Evolutionary conservation across 1,139 yeast species (phyloP).

Genomic region (Hyphopichia khmerensis): DNA sequence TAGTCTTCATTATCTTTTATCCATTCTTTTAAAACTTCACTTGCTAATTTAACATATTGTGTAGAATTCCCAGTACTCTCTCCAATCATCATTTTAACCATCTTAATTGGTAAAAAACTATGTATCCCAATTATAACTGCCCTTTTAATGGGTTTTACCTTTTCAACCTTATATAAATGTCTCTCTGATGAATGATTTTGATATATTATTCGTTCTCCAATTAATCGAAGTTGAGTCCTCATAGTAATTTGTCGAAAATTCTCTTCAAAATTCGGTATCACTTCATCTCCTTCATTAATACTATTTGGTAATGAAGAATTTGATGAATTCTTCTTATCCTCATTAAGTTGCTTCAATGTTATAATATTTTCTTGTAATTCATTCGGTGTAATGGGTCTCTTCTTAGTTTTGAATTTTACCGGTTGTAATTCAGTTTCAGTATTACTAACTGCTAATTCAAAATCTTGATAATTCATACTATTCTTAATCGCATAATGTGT

Average conservation of each 20-base stretch:
- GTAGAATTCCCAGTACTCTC: conserved; percentile 47
- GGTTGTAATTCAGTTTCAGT: conserved; percentile 43
- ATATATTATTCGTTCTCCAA: conserved; percentile 31
- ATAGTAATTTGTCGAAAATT: conserved; percentile 40
- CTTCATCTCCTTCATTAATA: not conserved
- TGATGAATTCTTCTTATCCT: not conserved
- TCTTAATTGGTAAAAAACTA: conserved; percentile 52
- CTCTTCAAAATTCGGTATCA: conserved; percentile 27
- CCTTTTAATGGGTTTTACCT: conserved; percentile 20
- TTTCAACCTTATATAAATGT: conserved; percentile 28
- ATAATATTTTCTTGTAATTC: conserved; percentile 31
- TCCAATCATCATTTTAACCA: conserved; percentile 47
- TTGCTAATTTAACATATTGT: conserved; percentile 33
- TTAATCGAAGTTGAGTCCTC: conserved; percentile 37
- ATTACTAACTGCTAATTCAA: conserved; percentile 40
- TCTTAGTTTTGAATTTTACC: conserved; percentile 32
- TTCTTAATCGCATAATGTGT: conserved; percentile 37
- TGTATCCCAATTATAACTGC: conserved; percentile 50
- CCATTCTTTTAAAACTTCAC: conserved; percentile 42
- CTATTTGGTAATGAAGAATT: not conserved
- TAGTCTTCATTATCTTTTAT: conserved; percentile 15
- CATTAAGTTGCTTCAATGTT: not conserved
- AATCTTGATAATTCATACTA: conserved; percentile 15
- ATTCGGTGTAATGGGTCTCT: conserved; percentile 34
- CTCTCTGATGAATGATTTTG: conserved; percentile 26